A percentile compares a stretch with the other conserved stretches of the same genome.
These are phyloP conservation scores for Claviceps humidiphila DNA, from an alignment of 2,329 filamentous ascomycete species.

Conservation along the genomic window DNA sequence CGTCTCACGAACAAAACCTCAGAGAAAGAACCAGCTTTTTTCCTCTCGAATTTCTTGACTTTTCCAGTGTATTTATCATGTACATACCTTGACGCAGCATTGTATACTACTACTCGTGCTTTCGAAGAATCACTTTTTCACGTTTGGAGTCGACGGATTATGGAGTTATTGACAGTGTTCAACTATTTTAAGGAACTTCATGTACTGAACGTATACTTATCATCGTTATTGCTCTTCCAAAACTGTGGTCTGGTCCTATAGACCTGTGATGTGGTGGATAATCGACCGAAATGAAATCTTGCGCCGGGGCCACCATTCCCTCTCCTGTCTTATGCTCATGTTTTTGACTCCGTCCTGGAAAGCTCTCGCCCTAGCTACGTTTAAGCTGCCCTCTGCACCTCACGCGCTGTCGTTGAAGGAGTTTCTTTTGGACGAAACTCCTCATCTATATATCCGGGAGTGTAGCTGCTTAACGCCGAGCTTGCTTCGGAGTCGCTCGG, in stretches of 20 bases:
- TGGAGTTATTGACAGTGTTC: conserved; percentile 2
- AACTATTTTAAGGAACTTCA: conserved; percentile 5
- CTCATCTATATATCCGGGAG: not conserved
- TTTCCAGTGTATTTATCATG: not conserved
- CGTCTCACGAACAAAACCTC: not conserved
- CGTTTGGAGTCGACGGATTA: not conserved
- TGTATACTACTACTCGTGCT: not conserved
- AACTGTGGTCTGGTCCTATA: conserved; percentile 1
- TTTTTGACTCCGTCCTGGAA: not conserved
- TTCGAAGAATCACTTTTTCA: not conserved
- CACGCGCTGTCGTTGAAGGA: not conserved
- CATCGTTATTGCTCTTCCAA: conserved; percentile 6
- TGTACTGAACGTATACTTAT: conserved; percentile 8
- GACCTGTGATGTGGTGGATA: not conserved
- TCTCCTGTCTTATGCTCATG: not conserved
- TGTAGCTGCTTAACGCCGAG: not conserved
- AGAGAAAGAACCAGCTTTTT: not conserved
- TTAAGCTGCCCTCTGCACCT: not conserved
- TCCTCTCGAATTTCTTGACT: not conserved
- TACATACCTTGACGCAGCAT: not conserved
- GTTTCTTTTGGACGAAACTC: not conserved
- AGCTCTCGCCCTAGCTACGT: not conserved
- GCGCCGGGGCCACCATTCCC: not conserved
- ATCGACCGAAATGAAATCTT: not conserved
- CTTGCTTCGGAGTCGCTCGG: conserved; percentile 6